A percentile compares a stretch with the other conserved stretches of the same genome.
Evolutionary conservation across 2,329 filamentous ascomycete species (phyloP).

Genomic region (Penicillium rolfsii): DNA sequence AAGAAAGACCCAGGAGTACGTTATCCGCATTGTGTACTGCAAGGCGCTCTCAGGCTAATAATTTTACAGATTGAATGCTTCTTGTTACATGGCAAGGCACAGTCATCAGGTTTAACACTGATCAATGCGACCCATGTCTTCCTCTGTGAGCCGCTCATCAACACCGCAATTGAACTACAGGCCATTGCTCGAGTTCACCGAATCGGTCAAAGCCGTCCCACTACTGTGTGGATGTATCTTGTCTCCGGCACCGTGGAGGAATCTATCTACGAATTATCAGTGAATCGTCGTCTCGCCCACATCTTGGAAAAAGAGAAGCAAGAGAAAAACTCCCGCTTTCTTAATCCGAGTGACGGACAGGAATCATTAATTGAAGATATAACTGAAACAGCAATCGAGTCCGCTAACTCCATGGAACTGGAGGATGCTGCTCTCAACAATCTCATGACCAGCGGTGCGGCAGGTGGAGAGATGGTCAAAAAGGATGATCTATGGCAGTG

Average conservation of each 20-base stretch:
- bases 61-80: slow-evolving; percentile 70
- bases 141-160: slow-evolving; percentile 89
- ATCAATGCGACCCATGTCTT: slow-evolving; percentile 94
- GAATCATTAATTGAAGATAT: slow-evolving; percentile 23
- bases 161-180: slow-evolving; percentile 91
- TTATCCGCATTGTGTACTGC: not conserved
- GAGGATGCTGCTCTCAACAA: slow-evolving; percentile 71
- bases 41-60: not conserved
- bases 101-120: slow-evolving; percentile 86
- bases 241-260: slow-evolving; percentile 91
- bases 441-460: slow-evolving; percentile 70
- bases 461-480: slow-evolving; percentile 77
- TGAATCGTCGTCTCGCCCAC: slow-evolving; percentile 76
- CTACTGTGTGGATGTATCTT: slow-evolving; percentile 94
- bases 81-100: slow-evolving; percentile 83
- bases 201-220: slow-evolving; percentile 85
- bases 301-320: slow-evolving; percentile 57
- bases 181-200: slow-evolving; percentile 93
- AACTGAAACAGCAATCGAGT: slow-evolving; percentile 70
- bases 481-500: slow-evolving; percentile 85
- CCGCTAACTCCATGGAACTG: slow-evolving; percentile 81
- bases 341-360: not conserved
- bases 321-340: slow-evolving; percentile 30
- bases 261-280: slow-evolving; percentile 85
- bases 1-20: slow-evolving; percentile 66